Evolutionary conservation across 495 filamentous ascomycete species (phyloP), one percentile per base, ranked within the genome.

Genomic region (Aspergillus asperescens): DNA sequence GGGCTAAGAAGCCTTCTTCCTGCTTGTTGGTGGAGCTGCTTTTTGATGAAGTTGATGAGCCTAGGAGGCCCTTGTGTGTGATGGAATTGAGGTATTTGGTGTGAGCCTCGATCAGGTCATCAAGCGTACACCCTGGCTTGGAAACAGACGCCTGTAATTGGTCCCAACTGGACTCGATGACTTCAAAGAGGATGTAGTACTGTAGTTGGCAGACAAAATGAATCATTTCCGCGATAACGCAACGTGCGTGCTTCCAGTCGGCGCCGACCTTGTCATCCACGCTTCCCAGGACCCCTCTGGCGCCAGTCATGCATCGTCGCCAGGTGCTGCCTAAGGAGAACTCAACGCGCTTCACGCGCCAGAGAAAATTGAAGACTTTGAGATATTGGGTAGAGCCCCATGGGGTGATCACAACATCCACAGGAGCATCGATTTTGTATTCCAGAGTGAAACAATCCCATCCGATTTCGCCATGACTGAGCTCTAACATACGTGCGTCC

Each of bases 371-470:
- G 82, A 99, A 99, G 23, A 97, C 88, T 62, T 96, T 96, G 54
- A 99, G 84, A 66, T 99, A 99, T 63, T 97, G 91, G 2, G 89
- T 88, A 48, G 88, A 92, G 29, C 87, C 90, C 81, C 88, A 95
- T 1, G 91, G 88, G 1, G 92, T 96, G 10, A 99, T 91, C 47
- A 99, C 90, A 46, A 97, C 93, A 62, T 99, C 94, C 20, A 97
- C 89, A 0, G 94, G 94, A 7, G 93, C 89, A 63, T 96, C 93
- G 52, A 97, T 90, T 68, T 95, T 96, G 73, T 99, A 99, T 65
- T 99, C 94, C 24, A 99, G 80, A 1, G 94, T 99, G 70, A 99
- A 99, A 68, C 93, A 95, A 66, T 99, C 94, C 94, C 94, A 99
- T 53, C 94, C 94, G 43, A 95, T 96, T 60, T 99, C 93, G 48